phyloP scores from a whole-genome alignment of 495 filamentous ascomycete species.

The Trichocladium antarcticum region DNA sequence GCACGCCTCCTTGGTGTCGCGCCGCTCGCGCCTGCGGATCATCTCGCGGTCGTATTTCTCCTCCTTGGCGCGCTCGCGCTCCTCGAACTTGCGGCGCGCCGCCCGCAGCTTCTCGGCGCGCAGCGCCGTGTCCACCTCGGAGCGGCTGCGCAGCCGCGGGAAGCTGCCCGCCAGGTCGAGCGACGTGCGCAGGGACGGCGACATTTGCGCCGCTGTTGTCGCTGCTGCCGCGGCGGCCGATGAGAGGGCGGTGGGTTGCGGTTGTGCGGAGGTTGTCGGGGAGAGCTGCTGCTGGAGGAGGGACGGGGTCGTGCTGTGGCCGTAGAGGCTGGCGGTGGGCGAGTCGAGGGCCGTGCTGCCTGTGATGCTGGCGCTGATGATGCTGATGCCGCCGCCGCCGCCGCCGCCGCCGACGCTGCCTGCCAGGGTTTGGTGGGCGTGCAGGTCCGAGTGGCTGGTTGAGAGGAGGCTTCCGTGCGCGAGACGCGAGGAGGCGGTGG shows the following conservation, averaged over 20 bases:
- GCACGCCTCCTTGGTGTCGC: conserved; percentile 36
- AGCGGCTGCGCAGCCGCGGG: conserved; percentile 41
- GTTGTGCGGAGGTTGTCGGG: too few relatives aligned
- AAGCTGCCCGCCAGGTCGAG: conserved; percentile 38
- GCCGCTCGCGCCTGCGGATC: conserved; percentile 40
- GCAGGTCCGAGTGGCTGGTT: conserved; percentile 31
- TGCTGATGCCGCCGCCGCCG: too few relatives aligned
- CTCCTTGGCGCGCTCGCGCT: conserved; percentile 44
- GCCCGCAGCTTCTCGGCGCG: conserved; percentile 38
- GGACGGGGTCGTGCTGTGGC: conserved; percentile 1
- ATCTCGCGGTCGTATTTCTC: conserved; percentile 47
- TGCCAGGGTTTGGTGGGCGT: conserved; percentile 22
- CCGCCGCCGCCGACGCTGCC: conserved; percentile 10
- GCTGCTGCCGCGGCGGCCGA: neutral
- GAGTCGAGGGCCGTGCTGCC: conserved; percentile 21
- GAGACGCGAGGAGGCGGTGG: conserved; percentile 28
- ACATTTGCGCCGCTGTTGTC: conserved; percentile 3
- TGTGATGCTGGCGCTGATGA: too few relatives aligned
- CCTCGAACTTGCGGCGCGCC: conserved; percentile 43
- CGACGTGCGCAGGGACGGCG: conserved; percentile 40
- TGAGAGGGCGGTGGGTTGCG: neutral
- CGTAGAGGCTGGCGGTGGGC: conserved; percentile 16
- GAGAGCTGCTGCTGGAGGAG: conserved; percentile 8
- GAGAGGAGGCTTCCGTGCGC: conserved; percentile 27
- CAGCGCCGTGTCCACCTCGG: conserved; percentile 38